These are phyloP conservation scores for Yamadazyma nakazawae DNA, from an alignment of 805 yeast genomes.

Conservation along the genomic window DNA sequence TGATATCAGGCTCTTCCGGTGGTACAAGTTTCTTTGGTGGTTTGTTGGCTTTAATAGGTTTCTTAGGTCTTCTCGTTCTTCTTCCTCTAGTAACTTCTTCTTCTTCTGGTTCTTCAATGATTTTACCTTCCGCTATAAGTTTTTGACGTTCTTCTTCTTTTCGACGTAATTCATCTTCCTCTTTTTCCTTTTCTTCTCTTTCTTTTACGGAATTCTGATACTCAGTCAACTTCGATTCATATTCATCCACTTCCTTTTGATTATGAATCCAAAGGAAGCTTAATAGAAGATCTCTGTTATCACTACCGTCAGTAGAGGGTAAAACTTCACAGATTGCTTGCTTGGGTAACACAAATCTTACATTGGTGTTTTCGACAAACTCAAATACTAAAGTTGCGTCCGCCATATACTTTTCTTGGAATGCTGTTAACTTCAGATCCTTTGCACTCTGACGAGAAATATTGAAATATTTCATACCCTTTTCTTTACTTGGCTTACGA, in stretches of 20 bases:
- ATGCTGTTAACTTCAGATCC: conserved; percentile 67
- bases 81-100: conserved; percentile 4
- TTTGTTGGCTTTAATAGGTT: conserved; percentile 7
- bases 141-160: conserved; percentile 24
- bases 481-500: conserved; percentile 19
- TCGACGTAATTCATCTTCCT: conserved; percentile 20
- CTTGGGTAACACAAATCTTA: conserved; percentile 72
- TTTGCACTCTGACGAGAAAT: conserved; percentile 19
- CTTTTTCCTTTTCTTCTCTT: conserved; percentile 25
- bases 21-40: conserved; percentile 21
- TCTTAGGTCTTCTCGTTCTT: conserved; percentile 16
- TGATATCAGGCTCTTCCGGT: conserved; percentile 44
- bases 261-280: conserved; percentile 53
- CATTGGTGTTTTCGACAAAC: conserved; percentile 73
- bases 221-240: conserved; percentile 33
- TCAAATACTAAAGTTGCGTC: conserved; percentile 81
- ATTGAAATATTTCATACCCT: conserved; percentile 19
- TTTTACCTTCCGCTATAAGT: conserved; percentile 12
- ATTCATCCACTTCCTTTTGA: conserved; percentile 44
- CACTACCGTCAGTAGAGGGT: conserved; percentile 24
- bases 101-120: conserved; percentile 11
- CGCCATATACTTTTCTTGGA: conserved; percentile 66
- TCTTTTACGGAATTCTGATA: conserved; percentile 27
- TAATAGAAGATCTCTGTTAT: conserved; percentile 40
- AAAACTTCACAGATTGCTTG: conserved; percentile 67